Conservation (phyloP, 805 yeast genomes). For the Kazachstania africana region DNA sequence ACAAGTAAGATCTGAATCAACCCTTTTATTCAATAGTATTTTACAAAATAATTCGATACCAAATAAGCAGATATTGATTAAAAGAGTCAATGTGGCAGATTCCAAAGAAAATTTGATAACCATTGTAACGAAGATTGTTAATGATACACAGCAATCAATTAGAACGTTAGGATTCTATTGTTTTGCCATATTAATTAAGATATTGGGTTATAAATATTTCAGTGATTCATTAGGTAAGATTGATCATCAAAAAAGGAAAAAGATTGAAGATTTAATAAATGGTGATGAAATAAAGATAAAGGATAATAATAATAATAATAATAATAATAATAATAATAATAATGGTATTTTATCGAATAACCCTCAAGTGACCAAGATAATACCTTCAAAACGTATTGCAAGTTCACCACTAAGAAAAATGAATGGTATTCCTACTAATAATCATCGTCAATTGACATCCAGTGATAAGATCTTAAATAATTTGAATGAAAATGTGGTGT, state of each 20-base stretch:
- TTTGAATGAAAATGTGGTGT: no score
- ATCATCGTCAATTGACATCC: no score
- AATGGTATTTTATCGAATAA: no score
- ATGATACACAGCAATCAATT: conserved; percentile 77
- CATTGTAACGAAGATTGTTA: conserved; percentile 51
- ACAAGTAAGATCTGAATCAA: conserved; percentile 61
- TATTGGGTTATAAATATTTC: conserved; percentile 65
- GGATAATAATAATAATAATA: neutral
- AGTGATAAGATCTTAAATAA: no score
- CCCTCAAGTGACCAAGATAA: no score
- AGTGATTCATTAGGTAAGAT: conserved; percentile 50
- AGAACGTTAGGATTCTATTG: conserved; percentile 67
- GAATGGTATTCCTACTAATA: neutral
- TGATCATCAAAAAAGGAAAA: conserved; percentile 63
- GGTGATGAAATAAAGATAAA: conserved; percentile 7
- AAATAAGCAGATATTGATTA: conserved; percentile 7
- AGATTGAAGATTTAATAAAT: conserved; percentile 49
- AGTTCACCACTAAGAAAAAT: conserved; percentile 53
- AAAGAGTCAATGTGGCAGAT: conserved; percentile 5
- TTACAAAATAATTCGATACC: conserved; percentile 13
- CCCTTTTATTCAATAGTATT: conserved; percentile 52
- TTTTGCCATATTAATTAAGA: conserved; percentile 72
- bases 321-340: conserved; percentile 6
- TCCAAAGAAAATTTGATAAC: no score
- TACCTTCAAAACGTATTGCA: conserved; percentile 61